phyloP scores from a whole-genome alignment of 2,329 filamentous ascomycete species.

The Ascocoryne sarcoides region DNA sequence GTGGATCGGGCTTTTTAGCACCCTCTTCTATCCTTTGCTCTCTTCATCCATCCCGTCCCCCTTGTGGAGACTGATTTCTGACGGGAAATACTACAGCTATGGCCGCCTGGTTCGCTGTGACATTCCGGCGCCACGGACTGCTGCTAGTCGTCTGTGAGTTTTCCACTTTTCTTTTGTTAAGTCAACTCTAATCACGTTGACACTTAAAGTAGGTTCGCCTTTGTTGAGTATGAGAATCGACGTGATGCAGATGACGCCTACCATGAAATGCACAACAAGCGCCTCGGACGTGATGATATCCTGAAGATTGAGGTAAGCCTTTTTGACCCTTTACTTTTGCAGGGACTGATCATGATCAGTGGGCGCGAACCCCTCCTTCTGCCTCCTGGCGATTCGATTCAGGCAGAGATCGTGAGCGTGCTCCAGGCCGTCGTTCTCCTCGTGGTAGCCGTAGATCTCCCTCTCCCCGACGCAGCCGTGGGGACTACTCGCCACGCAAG shows the following conservation, averaged over 20 bases:
- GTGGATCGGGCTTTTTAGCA: conserved; percentile 20
- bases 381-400: conserved; percentile 98
- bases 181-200: conserved; percentile 28
- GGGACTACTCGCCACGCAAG: conserved; percentile 79
- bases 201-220: conserved; percentile 65
- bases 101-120: conserved; percentile 96
- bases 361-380: conserved; percentile 95
- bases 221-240: conserved; percentile 97
- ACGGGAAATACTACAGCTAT: conserved; percentile 54
- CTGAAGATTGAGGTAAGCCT: conserved; percentile 87
- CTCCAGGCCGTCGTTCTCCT: conserved; percentile 42
- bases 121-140: conserved; percentile 90
- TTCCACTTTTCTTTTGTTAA: conserved; percentile 11
- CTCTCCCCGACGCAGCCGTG: conserved; percentile 65
- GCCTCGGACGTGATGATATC: conserved; percentile 87
- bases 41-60: conserved; percentile 17
- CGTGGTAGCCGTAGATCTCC: conserved; percentile 63
- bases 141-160: conserved; percentile 89
- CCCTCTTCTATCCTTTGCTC: conserved; percentile 20
- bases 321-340: background rate
- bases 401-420: conserved; percentile 65
- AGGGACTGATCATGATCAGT: conserved; percentile 46
- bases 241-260: conserved; percentile 98
- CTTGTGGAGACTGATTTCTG: conserved; percentile 19
- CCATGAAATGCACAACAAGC: conserved; percentile 99